Evolutionary conservation across 495 filamentous ascomycete genomes (phyloP), one percentile per base, ranked within the genome.

Genomic region (Jackrogersella multiformis): DNA sequence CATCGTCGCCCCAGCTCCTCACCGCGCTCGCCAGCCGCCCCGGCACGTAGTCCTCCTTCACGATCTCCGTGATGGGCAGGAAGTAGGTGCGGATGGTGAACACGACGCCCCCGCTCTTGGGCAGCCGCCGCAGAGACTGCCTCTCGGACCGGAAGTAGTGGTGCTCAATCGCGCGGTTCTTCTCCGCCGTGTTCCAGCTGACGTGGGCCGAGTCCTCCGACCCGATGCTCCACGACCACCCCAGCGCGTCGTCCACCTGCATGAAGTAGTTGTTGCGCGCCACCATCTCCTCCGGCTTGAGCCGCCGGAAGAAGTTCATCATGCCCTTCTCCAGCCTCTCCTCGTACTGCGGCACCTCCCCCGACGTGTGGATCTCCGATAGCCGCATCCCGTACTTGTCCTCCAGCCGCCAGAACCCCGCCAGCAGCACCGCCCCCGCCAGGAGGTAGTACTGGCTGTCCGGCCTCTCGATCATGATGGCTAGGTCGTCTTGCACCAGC

Each of bases 371-470:
- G 73, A 97, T 95, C 66, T 95, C 90, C 1, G 85, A 87, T 3
- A 96, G 77, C 20, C 83, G 81, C 93, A 97, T 95, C 6, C 90
- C 90, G 74, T 90, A 88, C 78, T 97, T 96, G 71, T 96, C 91
- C 52, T 84, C 80, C 5, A 96, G 84, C 6, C 92, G 87, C 93
- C 92, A 96, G 80, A 96, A 97, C 0, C 92, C 93, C 0, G 92
- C 86, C 0, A 97, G 82, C 8, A 96, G 81, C 53, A 95, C 89
- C 5, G 89, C 84, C 10, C 92, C 93, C 2, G 92, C 91, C 1
- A 92, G 82, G 1, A 96, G 86, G 76, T 94, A 92, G 78, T 97
- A 96, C 74, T 94, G 87, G 21, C 91, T 90, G 70, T 96, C 91
- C 1, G 80, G 73, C 26, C 79, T 82, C 75, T 96, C 91, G 70